Base-by-base conservation (phyloP, 2,329 filamentous ascomycete species). In the Hymenoscyphus albidus region DNA sequence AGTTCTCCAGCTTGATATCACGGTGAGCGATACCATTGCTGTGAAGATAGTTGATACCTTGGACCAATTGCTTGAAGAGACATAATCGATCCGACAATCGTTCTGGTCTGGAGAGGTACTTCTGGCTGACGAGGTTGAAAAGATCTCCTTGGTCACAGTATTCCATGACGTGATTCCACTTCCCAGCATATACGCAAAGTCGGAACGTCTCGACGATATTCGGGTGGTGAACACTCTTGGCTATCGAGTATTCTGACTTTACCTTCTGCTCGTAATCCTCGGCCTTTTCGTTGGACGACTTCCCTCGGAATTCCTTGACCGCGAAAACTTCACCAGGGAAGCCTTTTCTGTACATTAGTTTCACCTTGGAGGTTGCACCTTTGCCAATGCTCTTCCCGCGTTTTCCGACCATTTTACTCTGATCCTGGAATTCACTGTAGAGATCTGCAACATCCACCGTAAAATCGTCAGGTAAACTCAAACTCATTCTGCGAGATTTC, bases 111-210 rank as follows among this genome's bases (percentile, higher is more conserved):
- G 80, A 84, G 68, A 96, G 85, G 71, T 89, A 88, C 40, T 85
- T 84, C 75, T 88, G 89, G 69, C 88, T 85, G 48, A 96, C 88
- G 13, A 96, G 79, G 67, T 83, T 82, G 75, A 90, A 94, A 5
- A 97, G 80, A 73, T 96, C 93, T 57, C 93, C 92, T 70, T 92
- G 86, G 2, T 86, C 83, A 78, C 93, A 96, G 76, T 91, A 96
- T 75, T 97, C 92, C 93, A 97, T 97, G 63, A 96, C 91, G 75
- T 96, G 91, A 75, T 92, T 93, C 90, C 91, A 96, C 48, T 89
- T 87, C 39, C 85, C 86, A 70, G 88, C 85, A 70, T 93, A 84
- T 14, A 84, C 87, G 78, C 92, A 95, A 5, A 96, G 81, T 35
- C 69, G 67, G 59, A 93, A 79, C 0, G 91, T 93, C 76, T 92